Percentiles rank a stretch among this genome's conserved stretches.
These are phyloP conservation scores for Rhizophora apiculata DNA, from an alignment of 345 rosid genomes.

Conservation along the genomic window DNA sequence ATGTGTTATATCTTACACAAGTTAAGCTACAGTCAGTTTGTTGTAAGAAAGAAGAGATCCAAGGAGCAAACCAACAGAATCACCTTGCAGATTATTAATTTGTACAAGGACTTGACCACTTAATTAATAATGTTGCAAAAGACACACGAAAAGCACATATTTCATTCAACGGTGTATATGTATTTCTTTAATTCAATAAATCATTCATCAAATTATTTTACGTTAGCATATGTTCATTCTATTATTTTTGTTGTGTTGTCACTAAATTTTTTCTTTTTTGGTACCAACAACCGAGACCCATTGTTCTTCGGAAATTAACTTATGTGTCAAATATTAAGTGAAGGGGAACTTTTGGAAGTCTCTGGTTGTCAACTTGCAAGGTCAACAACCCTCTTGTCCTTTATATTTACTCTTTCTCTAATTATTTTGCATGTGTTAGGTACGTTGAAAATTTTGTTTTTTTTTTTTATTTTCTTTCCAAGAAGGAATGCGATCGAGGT, in stretches of 20 bases:
- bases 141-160: too few species aligned
- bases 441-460: neutral
- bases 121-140: too few species aligned
- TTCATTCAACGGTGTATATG: too few species aligned
- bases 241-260: neutral
- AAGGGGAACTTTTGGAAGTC: constrained; percentile 18
- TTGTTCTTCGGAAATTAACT: constrained; percentile 4
- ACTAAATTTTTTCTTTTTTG: neutral
- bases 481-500: neutral
- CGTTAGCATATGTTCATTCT: too few species aligned
- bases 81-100: neutral
- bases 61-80: constrained; percentile 15
- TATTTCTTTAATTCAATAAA: too few species aligned
- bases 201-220: too few species aligned
- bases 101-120: too few species aligned
- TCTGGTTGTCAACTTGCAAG: constrained; percentile 1
- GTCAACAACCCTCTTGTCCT: constrained; percentile 10
- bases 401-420: neutral
- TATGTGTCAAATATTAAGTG: constrained; percentile 6
- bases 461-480: neutral
- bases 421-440: constrained; percentile 12
- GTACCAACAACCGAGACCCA: too few species aligned
- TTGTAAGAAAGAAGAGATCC: neutral
- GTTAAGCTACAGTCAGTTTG: neutral
- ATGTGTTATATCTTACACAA: neutral